phyloP scores from a whole-genome alignment of 2,329 filamentous ascomycete genomes.

The Alternaria hordeiaustralica region DNA sequence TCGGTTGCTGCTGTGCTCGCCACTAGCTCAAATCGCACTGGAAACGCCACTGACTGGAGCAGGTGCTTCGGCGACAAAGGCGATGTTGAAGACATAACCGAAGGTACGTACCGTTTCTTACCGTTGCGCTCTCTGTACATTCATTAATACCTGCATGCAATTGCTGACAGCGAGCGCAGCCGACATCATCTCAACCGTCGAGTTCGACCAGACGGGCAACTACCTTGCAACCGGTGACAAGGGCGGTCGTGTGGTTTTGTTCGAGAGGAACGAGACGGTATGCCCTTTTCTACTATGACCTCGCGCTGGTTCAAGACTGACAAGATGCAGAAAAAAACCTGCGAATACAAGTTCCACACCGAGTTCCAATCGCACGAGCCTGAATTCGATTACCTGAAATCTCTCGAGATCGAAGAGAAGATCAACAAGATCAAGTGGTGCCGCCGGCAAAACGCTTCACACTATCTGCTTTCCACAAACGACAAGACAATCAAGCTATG shows the following conservation, averaged over 20 bases:
- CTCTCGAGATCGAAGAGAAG: conserved; percentile 99
- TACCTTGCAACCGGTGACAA: conserved; percentile 92
- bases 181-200: conserved; percentile 90
- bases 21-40: background rate
- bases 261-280: conserved; percentile 95
- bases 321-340: conserved; percentile 87
- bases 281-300: conserved; percentile 41
- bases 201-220: conserved; percentile 89
- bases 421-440: conserved; percentile 99
- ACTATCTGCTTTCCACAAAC: conserved; percentile 97
- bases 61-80: conserved; percentile 99
- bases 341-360: conserved; percentile 99
- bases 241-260: conserved; percentile 82
- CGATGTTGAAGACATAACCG: conserved; percentile 98
- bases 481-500: conserved; percentile 99
- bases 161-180: conserved; percentile 57
- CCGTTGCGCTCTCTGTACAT: background rate
- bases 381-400: conserved; percentile 99
- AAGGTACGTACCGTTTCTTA: conserved; percentile 65
- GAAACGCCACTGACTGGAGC: conserved; percentile 29
- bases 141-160: conserved; percentile 13
- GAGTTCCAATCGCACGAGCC: conserved; percentile 99
- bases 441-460: conserved; percentile 94
- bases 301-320: conserved; percentile 16
- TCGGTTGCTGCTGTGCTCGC: background rate